Evolutionary conservation across 75 land plant species (phyloP).

Genomic region (Sequoia sempervirens): DNA sequence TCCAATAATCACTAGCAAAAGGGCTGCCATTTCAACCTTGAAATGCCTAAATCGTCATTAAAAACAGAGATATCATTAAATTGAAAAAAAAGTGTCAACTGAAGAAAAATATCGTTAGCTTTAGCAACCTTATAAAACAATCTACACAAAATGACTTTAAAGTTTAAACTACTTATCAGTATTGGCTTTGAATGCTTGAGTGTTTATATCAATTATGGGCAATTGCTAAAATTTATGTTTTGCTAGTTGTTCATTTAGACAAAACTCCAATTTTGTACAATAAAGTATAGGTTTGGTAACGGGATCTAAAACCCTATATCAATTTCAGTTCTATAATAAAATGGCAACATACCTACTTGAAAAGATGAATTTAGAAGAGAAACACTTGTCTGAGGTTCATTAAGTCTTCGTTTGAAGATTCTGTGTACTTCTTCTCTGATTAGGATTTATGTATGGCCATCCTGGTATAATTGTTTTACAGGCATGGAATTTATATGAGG

Average conservation of each 20-base stretch:
- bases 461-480: slow-evolving; percentile 7
- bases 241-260: too few species aligned
- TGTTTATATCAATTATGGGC: too few species aligned
- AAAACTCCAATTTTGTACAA: background rate
- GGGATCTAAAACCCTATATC: background rate
- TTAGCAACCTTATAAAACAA: too few species aligned
- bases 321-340: background rate
- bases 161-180: too few species aligned
- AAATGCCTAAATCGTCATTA: background rate
- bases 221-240: too few species aligned
- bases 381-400: background rate
- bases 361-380: background rate
- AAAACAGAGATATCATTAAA: too few species aligned
- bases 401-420: background rate
- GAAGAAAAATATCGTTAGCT: too few species aligned
- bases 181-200: too few species aligned
- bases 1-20: background rate
- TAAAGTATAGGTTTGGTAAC: background rate
- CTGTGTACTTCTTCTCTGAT: background rate
- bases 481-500: slow-evolving; percentile 65
- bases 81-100: too few species aligned
- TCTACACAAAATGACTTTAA: too few species aligned
- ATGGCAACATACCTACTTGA: background rate
- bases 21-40: background rate
- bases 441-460: background rate